phyloP scores from a whole-genome alignment of 1,284 basidiomycete species.

The Testicularia cyperi region DNA sequence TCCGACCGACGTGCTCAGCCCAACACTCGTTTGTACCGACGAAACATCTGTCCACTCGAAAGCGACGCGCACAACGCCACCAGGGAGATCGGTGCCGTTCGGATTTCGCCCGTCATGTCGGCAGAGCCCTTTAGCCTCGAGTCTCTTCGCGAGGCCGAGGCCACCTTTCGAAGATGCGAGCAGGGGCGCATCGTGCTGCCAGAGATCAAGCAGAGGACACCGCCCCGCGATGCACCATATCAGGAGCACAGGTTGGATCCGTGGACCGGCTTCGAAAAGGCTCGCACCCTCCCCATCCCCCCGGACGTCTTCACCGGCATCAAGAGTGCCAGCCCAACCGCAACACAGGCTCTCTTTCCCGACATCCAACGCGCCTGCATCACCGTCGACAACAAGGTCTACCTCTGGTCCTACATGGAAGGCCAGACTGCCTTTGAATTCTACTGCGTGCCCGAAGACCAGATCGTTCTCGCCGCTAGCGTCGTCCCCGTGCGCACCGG shows the following conservation, averaged over 20 bases:
- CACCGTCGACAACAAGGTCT: constrained; percentile 87
- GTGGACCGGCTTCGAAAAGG: constrained; percentile 47
- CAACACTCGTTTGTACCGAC: too few species aligned
- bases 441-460: constrained; percentile 84
- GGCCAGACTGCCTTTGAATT: constrained; percentile 85
- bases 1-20: too few species aligned
- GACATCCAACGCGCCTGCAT: constrained; percentile 95
- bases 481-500: constrained; percentile 60
- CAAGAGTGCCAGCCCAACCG: constrained; percentile 44
- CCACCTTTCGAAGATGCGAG: constrained; percentile 25
- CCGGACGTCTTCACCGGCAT: constrained; percentile 49
- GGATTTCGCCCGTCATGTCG: constrained; percentile 30
- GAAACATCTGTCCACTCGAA: too few species aligned
- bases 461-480: constrained; percentile 71
- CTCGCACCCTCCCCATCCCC: constrained; percentile 48
- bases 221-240: constrained; percentile 48
- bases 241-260: constrained; percentile 47
- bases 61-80: too few species aligned
- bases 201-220: constrained; percentile 37
- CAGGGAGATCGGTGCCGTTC: too few species aligned
- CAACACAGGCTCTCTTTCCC: constrained; percentile 73
- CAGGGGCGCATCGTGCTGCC: constrained; percentile 32
- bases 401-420: constrained; percentile 94
- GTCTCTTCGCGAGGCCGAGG: constrained; percentile 30
- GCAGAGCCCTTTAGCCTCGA: constrained; percentile 26